These are phyloP conservation scores for Dinochytrium kinnereticum DNA, from an alignment of 371 early-diverging fungal genomes.

Conservation along the genomic window DNA sequence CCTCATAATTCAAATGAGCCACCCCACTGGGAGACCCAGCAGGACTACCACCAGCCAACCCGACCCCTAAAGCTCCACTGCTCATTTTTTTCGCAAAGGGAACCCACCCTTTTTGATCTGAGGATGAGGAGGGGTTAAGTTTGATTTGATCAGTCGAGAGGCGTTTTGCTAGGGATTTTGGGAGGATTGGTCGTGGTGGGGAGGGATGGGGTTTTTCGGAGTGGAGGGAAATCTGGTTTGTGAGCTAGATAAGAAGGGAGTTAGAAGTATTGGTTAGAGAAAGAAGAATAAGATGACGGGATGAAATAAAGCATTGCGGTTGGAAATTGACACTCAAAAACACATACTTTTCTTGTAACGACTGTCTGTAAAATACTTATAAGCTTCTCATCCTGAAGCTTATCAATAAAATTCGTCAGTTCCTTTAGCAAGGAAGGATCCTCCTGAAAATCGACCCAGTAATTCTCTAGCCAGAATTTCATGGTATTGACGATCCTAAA, in stretches of 20 bases:
- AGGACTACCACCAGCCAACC: no score
- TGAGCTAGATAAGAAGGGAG: neutral
- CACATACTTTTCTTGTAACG: slow-evolving; percentile 41
- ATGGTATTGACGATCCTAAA: slow-evolving; percentile 50
- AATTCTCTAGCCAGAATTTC: slow-evolving; percentile 59
- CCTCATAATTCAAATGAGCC: neutral
- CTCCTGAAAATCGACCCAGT: slow-evolving; percentile 60
- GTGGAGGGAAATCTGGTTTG: slow-evolving; percentile 20
- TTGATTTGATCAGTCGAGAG: slow-evolving; percentile 29
- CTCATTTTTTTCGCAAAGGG: slow-evolving; percentile 17
- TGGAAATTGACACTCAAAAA: neutral
- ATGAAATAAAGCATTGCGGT: no score
- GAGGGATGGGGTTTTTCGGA: slow-evolving; percentile 24
- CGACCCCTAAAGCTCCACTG: neutral
- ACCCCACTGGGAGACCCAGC: neutral
- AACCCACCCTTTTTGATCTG: slow-evolving; percentile 12
- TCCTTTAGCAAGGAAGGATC: slow-evolving; percentile 38
- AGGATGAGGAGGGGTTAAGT: neutral
- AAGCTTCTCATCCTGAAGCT: slow-evolving; percentile 44
- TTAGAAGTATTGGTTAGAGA: no score
- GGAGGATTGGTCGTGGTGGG: slow-evolving; percentile 58
- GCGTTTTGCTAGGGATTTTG: slow-evolving; percentile 48
- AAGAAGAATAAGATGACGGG: no score
- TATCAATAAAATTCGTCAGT: slow-evolving; percentile 44
- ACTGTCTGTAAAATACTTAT: slow-evolving; percentile 33